Percentiles rank a stretch among this genome's conserved stretches.
Conservation (phyloP, 78 protist species). For the Guillardia theta region DNA sequence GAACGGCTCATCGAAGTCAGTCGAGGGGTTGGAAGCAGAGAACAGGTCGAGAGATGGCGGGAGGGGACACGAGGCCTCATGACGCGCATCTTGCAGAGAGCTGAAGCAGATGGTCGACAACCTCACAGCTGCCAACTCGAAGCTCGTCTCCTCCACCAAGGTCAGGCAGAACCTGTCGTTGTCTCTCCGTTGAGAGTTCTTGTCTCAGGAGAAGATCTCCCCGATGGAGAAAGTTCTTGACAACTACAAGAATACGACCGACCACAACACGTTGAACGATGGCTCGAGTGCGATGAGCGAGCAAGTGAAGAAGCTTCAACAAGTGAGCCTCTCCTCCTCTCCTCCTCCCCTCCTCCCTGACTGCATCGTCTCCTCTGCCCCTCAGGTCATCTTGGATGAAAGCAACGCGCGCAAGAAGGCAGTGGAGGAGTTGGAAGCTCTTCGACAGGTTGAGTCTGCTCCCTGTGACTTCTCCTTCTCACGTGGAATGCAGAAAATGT, state of each 20-base stretch:
- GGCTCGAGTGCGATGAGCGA: neutral
- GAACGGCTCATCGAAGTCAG: no score
- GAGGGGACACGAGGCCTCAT: no score
- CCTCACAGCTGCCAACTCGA: neutral
- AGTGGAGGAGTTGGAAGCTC: no score
- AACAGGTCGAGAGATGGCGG: neutral
- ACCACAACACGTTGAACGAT: no score
- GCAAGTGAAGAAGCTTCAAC: neutral
- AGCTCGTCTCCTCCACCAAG: neutral
- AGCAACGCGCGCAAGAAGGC: neutral
- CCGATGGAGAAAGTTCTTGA: neutral
- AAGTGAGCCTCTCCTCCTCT: neutral
- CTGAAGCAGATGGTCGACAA: neutral
- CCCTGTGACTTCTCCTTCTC: no score
- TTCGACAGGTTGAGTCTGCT: no score
- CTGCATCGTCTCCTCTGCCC: neutral
- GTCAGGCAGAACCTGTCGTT: neutral
- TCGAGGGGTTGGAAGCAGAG: no score
- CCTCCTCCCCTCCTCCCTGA: neutral
- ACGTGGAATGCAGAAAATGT: no score
- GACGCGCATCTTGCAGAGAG: no score
- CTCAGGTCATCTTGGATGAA: neutral
- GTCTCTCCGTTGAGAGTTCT: neutral
- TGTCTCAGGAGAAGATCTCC: neutral
- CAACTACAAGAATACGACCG: neutral